Evolutionary conservation across 106 monocot species (phyloP).

Genomic region (Phalaenopsis equestris): DNA sequence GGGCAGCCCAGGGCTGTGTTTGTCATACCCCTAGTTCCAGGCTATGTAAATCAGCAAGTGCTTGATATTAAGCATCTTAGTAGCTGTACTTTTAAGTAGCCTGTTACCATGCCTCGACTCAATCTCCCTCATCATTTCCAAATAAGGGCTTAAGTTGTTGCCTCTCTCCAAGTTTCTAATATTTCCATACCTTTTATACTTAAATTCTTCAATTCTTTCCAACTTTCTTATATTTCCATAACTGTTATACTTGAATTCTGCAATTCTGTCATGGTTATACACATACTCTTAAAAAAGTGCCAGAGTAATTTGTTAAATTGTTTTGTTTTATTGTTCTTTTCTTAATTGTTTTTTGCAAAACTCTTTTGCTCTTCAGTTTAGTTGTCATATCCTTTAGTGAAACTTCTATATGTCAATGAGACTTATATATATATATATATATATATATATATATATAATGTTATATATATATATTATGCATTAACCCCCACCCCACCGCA

Average conservation of each 20-base stretch:
- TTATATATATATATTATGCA: too few relatives aligned
- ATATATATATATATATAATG: too few relatives aligned
- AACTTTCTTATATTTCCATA: background rate
- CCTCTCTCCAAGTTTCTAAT: background rate
- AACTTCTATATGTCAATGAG: background rate
- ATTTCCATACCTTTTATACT: background rate
- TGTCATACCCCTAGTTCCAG: background rate
- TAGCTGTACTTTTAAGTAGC: background rate
- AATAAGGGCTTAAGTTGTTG: background rate
- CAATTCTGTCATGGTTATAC: background rate
- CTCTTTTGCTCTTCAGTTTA: background rate
- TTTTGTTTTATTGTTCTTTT: background rate
- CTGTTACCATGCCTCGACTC: background rate
- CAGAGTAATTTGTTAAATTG: background rate
- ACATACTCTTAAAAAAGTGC: background rate
- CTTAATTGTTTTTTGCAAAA: background rate
- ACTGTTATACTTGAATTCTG: background rate
- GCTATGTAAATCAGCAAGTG: background rate
- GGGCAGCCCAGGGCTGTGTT: background rate
- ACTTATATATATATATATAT: too few relatives aligned
- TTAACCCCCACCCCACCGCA: too few relatives aligned
- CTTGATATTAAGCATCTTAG: background rate
- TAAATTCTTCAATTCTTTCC: background rate
- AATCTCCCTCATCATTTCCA: background rate
- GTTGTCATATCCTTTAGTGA: background rate